Evolutionary conservation across 169 alveolate genomes (phyloP), one percentile per base, ranked within the genome.

Genomic region (Eimeria nieschulzi): DNA sequence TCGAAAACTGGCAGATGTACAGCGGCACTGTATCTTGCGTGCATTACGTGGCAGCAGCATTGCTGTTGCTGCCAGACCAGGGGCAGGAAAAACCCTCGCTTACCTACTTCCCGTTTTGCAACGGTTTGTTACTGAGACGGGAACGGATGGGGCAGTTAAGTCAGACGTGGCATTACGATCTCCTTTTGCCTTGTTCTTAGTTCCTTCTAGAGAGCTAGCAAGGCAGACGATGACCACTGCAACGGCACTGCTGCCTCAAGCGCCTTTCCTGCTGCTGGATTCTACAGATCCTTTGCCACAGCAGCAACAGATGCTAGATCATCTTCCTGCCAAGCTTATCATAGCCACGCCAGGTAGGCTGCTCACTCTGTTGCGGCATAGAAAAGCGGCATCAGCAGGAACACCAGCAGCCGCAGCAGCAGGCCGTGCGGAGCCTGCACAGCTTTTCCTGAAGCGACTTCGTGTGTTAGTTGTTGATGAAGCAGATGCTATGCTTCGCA

Each of bases 71-170:
- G 99, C 99, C 17, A 95, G 96, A 70, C 97, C 99, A 17, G 99
- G 99, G 8, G 95, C 98, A 39, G 99, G 99, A 5, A 98, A 98
- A 90, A 98, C 99, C 33, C 95, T 97, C 83, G 96, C 98, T 9
- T 98, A 95, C 94, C 91, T 96, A 46, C 94, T 98, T 12, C 99
- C 99, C 7, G 75, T 90, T n/a, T 78, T 90, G 64, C 91, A 90
- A 59, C 83, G 93, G 25, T 54, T 84, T 12, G 39, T 64, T 54
- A 51, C 61, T 26, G 63, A 51, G 56, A 76, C 26, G 19, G 56
- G 59, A 19, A 23, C n/a, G 39, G 56, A 23, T 17, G 26, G 26
- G 83, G 19, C 54, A 68, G 56, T n/a, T 21, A 12, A 21, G 23
- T 39, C 83, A 26, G 55, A 53, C 9, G 82, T 26, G 0, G 46